phyloP scores from a whole-genome alignment of 352 stramenopile genomes.

The Pythium biforme region DNA sequence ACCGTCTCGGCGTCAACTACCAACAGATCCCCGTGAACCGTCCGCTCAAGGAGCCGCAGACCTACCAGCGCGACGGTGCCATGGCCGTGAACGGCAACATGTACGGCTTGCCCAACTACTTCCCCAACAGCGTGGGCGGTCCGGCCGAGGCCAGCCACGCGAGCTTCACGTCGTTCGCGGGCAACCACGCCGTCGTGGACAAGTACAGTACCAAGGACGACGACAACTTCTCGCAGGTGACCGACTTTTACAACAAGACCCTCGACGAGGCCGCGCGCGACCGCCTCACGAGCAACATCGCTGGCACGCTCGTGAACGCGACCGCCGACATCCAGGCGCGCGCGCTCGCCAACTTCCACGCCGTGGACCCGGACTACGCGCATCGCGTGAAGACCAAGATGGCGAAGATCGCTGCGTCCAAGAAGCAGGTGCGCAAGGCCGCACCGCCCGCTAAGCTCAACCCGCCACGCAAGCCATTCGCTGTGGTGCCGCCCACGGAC shows the following conservation, averaged over 20 bases:
- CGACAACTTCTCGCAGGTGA: conserved; percentile 88
- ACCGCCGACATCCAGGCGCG: conserved; percentile 77
- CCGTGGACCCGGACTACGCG: conserved; percentile 87
- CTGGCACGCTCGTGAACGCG: conserved; percentile 75
- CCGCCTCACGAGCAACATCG: conserved; percentile 87
- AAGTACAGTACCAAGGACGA: conserved; percentile 84
- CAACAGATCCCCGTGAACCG: conserved; percentile 89
- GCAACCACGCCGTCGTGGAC: conserved; percentile 38
- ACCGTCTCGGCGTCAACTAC: conserved; percentile 90
- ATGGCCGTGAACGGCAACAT: conserved; percentile 85
- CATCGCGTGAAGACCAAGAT: conserved; percentile 80
- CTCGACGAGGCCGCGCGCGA: conserved; percentile 65
- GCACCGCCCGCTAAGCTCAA: conserved; percentile 45
- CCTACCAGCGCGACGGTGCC: conserved; percentile 83
- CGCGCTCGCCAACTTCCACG: conserved; percentile 85
- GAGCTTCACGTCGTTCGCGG: conserved; percentile 27
- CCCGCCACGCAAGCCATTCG: conserved; percentile 57
- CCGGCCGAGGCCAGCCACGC: conserved; percentile 26
- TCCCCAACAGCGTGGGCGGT: conserved; percentile 82
- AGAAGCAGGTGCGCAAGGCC: conserved; percentile 15
- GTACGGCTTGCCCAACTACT: conserved; percentile 76
- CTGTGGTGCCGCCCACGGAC: conserved; percentile 47
- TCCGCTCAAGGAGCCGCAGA: conserved; percentile 63
- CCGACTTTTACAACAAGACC: conserved; percentile 83
- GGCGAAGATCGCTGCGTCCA: conserved; percentile 30